Base-by-base conservation (phyloP, 176 grass and related monocot genomes). In the Triticum turgidum region DNA sequence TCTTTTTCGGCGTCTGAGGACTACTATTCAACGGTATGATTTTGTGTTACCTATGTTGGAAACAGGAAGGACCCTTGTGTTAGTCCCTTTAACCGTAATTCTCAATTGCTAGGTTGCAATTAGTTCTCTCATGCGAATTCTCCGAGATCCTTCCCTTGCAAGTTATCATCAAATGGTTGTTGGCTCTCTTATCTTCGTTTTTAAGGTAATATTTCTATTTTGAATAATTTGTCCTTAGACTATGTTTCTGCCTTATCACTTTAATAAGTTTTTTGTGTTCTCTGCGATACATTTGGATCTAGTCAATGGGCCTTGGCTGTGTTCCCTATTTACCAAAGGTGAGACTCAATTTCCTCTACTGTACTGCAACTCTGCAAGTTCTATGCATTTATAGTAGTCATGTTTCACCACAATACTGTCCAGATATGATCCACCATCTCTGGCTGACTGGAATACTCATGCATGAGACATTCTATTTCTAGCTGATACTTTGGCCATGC, bases 101-200 rank as follows among this genome's bases (percentile, higher is more conserved):
- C 22, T 59, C n/a, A 64, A 64, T 85, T 71, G 51, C 42, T 86
- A 98, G 97, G 94, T 98, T 89, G 97, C 97, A 58, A 96, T 98
- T 88, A 91, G 87, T 86, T 98, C 97, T 73, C 91, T 98, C 66
- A 98, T 98, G 94, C 77, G 93, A 83, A 94, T 98, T 88, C 97
- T 98, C 73, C 84, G 87, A 87, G 97, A 98, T 87, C 91, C 97
- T 78, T 98, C 97, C 7, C 97, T 98, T 89, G 94, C 97, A 85
- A 98, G 97, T 86, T 98, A 98, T 84, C 97, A 98, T 87, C 97
- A 98, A 78, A 96, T 93, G 91, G 97, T 98, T 38, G 97, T 98
- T 35, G 82, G 82, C 81, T 98, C 97, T 85, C 92, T 98, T 66
- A 86, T 98, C 15, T 98, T 92, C 84, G 95, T 98, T 86, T 98